Conservation (phyloP, 306 rosid species). For the Vigna trinervia region DNA sequence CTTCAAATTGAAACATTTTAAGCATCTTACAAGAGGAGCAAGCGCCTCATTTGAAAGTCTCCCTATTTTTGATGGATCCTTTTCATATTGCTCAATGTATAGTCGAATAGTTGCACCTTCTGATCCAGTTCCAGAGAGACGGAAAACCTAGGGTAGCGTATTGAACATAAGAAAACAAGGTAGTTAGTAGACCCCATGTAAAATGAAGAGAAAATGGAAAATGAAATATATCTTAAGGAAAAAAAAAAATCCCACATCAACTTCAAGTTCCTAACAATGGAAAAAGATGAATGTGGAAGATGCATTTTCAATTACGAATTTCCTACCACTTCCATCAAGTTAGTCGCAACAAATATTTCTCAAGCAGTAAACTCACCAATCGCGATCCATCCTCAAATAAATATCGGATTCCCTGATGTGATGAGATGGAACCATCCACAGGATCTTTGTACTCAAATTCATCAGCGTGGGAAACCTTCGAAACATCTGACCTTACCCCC, state of each 20-base stretch:
- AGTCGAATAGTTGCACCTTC: constrained; percentile 97
- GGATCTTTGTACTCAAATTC: constrained; percentile 97
- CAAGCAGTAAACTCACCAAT: constrained; percentile 69
- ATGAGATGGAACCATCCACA: constrained; percentile 89
- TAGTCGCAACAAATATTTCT: constrained; percentile 7
- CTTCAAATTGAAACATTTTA: neutral
- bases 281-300: constrained; percentile 1
- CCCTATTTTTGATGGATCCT: constrained; percentile 83
- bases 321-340: constrained; percentile 21
- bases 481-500: constrained; percentile 73
- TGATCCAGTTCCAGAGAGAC: constrained; percentile 98
- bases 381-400: constrained; percentile 97
- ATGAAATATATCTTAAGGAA: neutral
- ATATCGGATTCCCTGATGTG: constrained; percentile 97
- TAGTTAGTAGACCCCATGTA: constrained; percentile 7
- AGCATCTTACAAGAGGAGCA: constrained; percentile 81
- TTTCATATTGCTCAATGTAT: constrained; percentile 97
- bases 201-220: neutral
- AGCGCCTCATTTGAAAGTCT: constrained; percentile 94
- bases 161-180: constrained; percentile 20
- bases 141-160: constrained; percentile 72
- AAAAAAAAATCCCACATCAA: constrained; percentile 20
- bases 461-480: constrained; percentile 75
- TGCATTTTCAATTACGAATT: constrained; percentile 31
- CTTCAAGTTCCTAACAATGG: constrained; percentile 3